These are phyloP conservation scores for Emergomyces orientalis DNA, from an alignment of 2,329 filamentous ascomycete species.

Conservation along the genomic window DNA sequence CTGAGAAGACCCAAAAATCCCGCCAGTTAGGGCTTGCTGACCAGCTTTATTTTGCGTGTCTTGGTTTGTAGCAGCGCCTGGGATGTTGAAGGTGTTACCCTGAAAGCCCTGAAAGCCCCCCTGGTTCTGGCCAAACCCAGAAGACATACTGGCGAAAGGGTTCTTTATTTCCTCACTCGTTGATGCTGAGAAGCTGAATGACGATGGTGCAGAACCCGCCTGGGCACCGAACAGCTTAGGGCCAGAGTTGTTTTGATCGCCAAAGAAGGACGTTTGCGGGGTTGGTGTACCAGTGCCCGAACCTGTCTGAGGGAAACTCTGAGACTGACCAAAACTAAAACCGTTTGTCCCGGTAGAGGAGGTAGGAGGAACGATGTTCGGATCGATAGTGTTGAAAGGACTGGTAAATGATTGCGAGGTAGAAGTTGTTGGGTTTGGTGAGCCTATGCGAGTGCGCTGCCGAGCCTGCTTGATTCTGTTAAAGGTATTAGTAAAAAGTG, in stretches of 20 bases:
- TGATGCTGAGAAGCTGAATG: constrained; percentile 27
- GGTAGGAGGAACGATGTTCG: constrained; percentile 23
- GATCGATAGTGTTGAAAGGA: constrained; percentile 25
- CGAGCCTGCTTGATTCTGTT: constrained; percentile 27
- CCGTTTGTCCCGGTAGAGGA: constrained; percentile 20
- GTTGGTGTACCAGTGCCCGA: constrained; percentile 18
- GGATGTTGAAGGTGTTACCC: constrained; percentile 26
- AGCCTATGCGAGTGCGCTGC: constrained; percentile 20
- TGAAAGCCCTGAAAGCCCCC: constrained; percentile 25
- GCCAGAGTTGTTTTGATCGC: constrained; percentile 18
- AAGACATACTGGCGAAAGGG: constrained; percentile 28
- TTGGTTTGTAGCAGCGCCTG: constrained; percentile 18
- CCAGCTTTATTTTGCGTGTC: constrained; percentile 6
- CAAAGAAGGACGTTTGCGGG: constrained; percentile 23
- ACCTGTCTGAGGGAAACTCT: constrained; percentile 27
- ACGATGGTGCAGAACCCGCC: constrained; percentile 19
- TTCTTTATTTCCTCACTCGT: constrained; percentile 23
- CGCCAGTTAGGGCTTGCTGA: constrained; percentile 7
- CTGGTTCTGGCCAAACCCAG: constrained; percentile 17
- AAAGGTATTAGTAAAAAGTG: constrained; percentile 6
- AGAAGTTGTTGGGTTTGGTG: constrained; percentile 14
- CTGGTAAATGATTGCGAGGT: constrained; percentile 18
- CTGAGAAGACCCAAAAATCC: constrained; percentile 12
- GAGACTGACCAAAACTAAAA: constrained; percentile 30
- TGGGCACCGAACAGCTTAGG: constrained; percentile 14